Base-by-base conservation (phyloP, 2,329 filamentous ascomycete genomes). In the Dothideomycetes sp. region DNA sequence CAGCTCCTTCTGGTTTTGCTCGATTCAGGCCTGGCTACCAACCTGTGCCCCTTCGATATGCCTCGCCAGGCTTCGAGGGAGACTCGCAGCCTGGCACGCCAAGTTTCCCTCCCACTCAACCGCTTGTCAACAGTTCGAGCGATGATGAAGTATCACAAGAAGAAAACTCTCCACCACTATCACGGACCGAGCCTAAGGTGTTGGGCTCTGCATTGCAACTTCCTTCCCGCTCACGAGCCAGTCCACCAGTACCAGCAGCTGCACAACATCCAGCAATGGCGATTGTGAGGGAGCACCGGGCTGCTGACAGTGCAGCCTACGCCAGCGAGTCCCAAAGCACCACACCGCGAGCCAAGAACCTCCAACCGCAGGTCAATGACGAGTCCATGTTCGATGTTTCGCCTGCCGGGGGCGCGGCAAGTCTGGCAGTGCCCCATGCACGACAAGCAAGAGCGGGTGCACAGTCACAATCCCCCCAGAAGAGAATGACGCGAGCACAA, bases 401-500 rank as follows among this genome's bases (percentile, higher is more conserved):
- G 15, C 54, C 57, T n/a, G 41, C 41, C 11, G n/a, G n/a, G 53
- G 57, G 16, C 2, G 53, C 56, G 11, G 43, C 56, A 4, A 58
- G 54, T 38, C 50, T 52, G 9, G 54, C 54, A 5, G 32, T 55
- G 12, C 47, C 51, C 34, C 54, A 52, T 9, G 34, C 39, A 12
- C 12, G 7, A 7, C 22, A 27, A 12, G 22, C 22, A 27, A 7
- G 22, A 27, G n/a, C n/a, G n/a, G n/a, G n/a, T n/a, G n/a, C n/a
- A n/a, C n/a, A n/a, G n/a, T 41, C 39, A 27, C 18, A 19, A 15
- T 41, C 39, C 5, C 38, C 39, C 10, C 45, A 49, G 0, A 91
- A 91, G 59, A 81, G 91, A 46, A 94, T 94, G 84, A 94, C 87
- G 2, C 82, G 82, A 1, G 84, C 80, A 9, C 78, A 94, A 56